phyloP scores from a whole-genome alignment of 768 basidiomycete species.

The Epithele typhae region DNA sequence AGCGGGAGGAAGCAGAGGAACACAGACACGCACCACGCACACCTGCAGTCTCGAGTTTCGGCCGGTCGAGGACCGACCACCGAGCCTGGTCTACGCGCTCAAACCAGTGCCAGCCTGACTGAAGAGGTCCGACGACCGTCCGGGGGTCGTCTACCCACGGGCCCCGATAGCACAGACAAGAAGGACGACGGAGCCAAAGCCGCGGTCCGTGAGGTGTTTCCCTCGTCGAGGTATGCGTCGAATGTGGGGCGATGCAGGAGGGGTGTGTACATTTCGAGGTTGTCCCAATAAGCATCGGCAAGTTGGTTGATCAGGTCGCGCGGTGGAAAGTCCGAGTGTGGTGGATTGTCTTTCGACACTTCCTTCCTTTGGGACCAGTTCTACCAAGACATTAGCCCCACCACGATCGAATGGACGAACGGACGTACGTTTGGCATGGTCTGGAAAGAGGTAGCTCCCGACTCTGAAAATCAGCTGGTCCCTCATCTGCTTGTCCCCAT shows the following conservation, averaged over 20 bases:
- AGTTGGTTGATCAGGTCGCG: conserved; percentile 24
- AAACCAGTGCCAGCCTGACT: conserved; percentile 46
- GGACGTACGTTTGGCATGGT: too few relatives aligned
- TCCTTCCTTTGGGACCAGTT: too few relatives aligned
- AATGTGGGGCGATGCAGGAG: conserved; percentile 43
- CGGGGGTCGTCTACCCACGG: conserved; percentile 38
- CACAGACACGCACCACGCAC: conserved; percentile 2
- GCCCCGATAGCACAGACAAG: conserved; percentile 51
- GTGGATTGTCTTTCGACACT: conserved; percentile 3
- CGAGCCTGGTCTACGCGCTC: conserved; percentile 33
- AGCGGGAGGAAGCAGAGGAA: too few relatives aligned
- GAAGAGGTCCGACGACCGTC: too few relatives aligned
- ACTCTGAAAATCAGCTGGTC: too few relatives aligned
- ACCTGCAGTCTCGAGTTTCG: conserved; percentile 9
- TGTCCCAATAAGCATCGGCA: conserved; percentile 40
- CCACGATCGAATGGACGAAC: too few relatives aligned
- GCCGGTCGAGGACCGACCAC: conserved; percentile 23
- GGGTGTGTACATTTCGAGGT: conserved; percentile 32
- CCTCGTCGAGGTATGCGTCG: conserved; percentile 29
- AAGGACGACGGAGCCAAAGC: conserved; percentile 50
- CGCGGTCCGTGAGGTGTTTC: conserved; percentile 34
- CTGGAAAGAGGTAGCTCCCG: too few relatives aligned
- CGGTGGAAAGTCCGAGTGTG: conserved; percentile 11
- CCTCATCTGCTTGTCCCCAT: too few relatives aligned
- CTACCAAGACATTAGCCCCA: too few relatives aligned